Evolutionary conservation across 331 rosid species (phyloP).

Genomic region (Saraca asoca): DNA sequence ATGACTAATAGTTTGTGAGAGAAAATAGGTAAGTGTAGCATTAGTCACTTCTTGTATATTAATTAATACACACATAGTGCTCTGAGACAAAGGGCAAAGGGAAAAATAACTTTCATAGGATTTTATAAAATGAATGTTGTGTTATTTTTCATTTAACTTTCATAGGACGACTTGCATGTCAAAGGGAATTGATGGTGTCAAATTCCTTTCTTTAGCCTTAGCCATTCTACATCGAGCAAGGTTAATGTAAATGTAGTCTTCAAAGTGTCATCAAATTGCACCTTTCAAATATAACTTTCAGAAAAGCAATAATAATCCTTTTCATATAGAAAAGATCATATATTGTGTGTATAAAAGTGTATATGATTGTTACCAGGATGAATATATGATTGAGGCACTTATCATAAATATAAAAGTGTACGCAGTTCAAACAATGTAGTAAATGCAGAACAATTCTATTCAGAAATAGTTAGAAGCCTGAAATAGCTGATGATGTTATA

Average conservation of each 20-base stretch:
- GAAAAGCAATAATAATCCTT: too few relatives aligned
- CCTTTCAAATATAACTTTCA: background rate
- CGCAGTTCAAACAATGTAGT: too few relatives aligned
- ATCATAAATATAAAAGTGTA: too few relatives aligned
- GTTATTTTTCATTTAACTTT: background rate
- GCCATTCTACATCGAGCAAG: slow-evolving; percentile 73
- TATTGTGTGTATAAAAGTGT: too few relatives aligned
- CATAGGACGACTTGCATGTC: slow-evolving; percentile 79
- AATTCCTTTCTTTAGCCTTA: slow-evolving; percentile 90
- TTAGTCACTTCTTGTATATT: background rate
- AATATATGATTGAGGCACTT: too few relatives aligned
- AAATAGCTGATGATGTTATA: slow-evolving; percentile 71
- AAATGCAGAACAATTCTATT: too few relatives aligned
- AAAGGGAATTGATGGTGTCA: slow-evolving; percentile 74
- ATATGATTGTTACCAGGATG: too few relatives aligned
- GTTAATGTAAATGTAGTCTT: slow-evolving; percentile 9
- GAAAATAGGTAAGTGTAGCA: too few relatives aligned
- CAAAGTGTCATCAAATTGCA: background rate
- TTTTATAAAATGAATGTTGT: background rate
- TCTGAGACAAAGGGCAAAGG: background rate
- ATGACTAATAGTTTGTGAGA: too few relatives aligned
- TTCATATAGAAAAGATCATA: too few relatives aligned
- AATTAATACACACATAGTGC: background rate
- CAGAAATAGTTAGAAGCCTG: slow-evolving; percentile 52
- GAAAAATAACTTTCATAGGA: background rate